Evolutionary conservation across 441 rosid genomes (phyloP), one percentile per base, ranked within the genome.

Genomic region (Populus hybrid): DNA sequence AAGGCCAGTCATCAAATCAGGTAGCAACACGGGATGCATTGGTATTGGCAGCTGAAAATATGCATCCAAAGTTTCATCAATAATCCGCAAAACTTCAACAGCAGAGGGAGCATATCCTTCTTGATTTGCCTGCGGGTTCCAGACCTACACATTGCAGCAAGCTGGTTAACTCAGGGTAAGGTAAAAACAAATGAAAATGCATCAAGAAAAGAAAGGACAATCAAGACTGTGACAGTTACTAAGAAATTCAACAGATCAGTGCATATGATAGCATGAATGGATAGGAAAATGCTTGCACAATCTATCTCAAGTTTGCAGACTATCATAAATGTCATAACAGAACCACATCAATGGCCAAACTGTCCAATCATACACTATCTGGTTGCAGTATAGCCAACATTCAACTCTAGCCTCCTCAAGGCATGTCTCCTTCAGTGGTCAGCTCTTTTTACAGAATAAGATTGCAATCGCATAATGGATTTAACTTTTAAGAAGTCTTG

Each of bases 41-140:
- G 96, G 98, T 86, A 96, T 96, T 14, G 98, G 97, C 77, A 96
- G 89, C 87, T 90, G 97, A 83, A 96, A 96, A 88, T 87, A 94
- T n/a, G 98, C 92, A 34, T 91, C 94, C 65, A 96, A 78, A 36
- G 96, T 89, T 83, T 96, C 99, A 78, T 92, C 98, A 61, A 95
- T 86, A 67, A 90, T 86, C 68, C 91, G 86, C 85, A 94, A 75
- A 8, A 92, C 89, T 87, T 96, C 98, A 7, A 90, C 89, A 69
- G 96, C 91, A 86, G 99, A 96, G 42, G 89, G 86, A 74, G 98
- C 91, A 84, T 80, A 86, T 81, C 89, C 94, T 84, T 88, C 98
- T 82, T 89, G 89, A 73, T 86, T 89, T 78, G 85, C 88, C 75
- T 84, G 78, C 4, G 93, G 90, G 78, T 82, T 87, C 98, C 98